These are phyloP conservation scores for Podaxis pistillaris DNA, from an alignment of 768 basidiomycete species.

Conservation along the genomic window DNA sequence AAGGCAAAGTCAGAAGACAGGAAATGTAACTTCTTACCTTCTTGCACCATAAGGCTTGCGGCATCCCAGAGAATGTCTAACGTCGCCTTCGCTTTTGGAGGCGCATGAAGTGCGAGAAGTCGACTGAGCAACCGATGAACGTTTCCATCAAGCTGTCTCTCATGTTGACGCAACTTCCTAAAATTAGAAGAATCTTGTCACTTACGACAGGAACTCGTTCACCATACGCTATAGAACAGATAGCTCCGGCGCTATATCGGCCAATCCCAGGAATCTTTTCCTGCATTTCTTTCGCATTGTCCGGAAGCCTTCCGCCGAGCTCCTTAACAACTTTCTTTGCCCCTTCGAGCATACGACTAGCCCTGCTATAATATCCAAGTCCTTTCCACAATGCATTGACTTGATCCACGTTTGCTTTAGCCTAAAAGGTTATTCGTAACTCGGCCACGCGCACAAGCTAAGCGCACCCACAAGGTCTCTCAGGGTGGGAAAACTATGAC, in stretches of 20 bases:
- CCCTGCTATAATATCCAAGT: slow-evolving; percentile 87
- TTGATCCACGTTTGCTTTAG: slow-evolving; percentile 71
- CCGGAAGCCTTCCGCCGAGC: slow-evolving; percentile 69
- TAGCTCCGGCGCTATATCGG: slow-evolving; percentile 83
- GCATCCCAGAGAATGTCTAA: slow-evolving; percentile 82
- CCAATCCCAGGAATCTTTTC: slow-evolving; percentile 84
- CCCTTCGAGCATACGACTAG: slow-evolving; percentile 77
- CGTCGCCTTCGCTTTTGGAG: slow-evolving; percentile 75
- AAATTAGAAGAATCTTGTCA: slow-evolving; percentile 15
- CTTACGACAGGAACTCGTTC: slow-evolving; percentile 81
- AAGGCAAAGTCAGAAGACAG: neutral
- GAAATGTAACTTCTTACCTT: slow-evolving; percentile 18
- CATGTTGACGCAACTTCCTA: neutral
- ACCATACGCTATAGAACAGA: slow-evolving; percentile 87
- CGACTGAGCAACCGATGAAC: slow-evolving; percentile 85
- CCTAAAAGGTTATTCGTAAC: slow-evolving; percentile 35
- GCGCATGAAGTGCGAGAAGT: slow-evolving; percentile 77
- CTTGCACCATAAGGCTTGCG: slow-evolving; percentile 67
- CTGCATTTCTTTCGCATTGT: slow-evolving; percentile 80
- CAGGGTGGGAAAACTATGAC: slow-evolving; percentile 76
- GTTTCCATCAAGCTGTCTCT: slow-evolving; percentile 80
- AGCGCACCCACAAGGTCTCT: slow-evolving; percentile 57
- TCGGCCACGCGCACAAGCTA: slow-evolving; percentile 13
- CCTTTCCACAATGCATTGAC: slow-evolving; percentile 93
- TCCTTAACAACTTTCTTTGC: slow-evolving; percentile 75